phyloP scores from a whole-genome alignment of 495 filamentous ascomycete species.

The Evansstolkia leycettana region DNA sequence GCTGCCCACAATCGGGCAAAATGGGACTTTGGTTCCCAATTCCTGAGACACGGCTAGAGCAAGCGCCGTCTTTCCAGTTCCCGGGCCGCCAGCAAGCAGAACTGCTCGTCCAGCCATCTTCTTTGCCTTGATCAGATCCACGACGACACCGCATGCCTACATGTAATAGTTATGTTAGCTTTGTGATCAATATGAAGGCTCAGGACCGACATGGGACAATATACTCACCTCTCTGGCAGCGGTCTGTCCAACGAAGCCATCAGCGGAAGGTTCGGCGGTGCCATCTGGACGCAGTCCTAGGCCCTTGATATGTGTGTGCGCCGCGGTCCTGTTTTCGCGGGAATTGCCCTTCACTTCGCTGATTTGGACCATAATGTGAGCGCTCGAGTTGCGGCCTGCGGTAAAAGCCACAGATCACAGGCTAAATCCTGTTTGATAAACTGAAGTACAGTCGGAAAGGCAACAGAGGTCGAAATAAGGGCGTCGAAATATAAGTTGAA shows the following conservation, averaged over 20 bases:
- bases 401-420: slow-evolving; percentile 10
- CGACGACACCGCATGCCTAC: slow-evolving; percentile 83
- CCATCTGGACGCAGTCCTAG: slow-evolving; percentile 76
- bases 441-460: neutral
- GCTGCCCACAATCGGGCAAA: slow-evolving; percentile 92
- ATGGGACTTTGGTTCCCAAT: slow-evolving; percentile 92
- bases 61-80: slow-evolving; percentile 93
- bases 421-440: neutral
- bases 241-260: slow-evolving; percentile 82
- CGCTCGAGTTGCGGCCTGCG: slow-evolving; percentile 16
- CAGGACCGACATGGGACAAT: slow-evolving; percentile 1
- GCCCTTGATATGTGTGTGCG: slow-evolving; percentile 95
- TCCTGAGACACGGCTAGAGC: slow-evolving; percentile 91
- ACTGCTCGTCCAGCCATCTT: slow-evolving; percentile 97
- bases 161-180: slow-evolving; percentile 5
- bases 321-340: slow-evolving; percentile 89
- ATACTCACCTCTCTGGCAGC: slow-evolving; percentile 66
- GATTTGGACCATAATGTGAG: slow-evolving; percentile 76
- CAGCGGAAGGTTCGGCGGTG: slow-evolving; percentile 58
- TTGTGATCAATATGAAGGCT: neutral
- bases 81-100: slow-evolving; percentile 80
- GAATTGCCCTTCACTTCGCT: slow-evolving; percentile 91
- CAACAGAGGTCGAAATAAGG: slow-evolving; percentile 2
- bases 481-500: slow-evolving; percentile 6
- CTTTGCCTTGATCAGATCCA: slow-evolving; percentile 85